Base-by-base conservation (phyloP, 768 basidiomycete species). In the Suillus decipiens region DNA sequence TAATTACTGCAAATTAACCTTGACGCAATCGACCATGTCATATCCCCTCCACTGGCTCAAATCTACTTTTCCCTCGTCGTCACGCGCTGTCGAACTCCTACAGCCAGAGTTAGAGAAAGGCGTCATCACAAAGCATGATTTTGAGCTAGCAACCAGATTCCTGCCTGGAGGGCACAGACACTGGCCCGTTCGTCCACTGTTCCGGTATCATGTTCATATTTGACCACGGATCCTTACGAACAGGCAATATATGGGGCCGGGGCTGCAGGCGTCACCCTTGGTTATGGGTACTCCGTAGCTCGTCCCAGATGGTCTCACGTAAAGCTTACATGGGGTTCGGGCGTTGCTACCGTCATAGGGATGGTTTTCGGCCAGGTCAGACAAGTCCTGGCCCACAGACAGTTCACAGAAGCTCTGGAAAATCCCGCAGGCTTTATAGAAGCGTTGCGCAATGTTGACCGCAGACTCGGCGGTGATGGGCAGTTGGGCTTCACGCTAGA, bases 81-180 rank as follows among this genome's bases (percentile, higher is more conserved):
- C 75, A 59, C 69, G 67, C n/a, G 67, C 74, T 0, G 61, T 62
- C 53, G 75, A 75, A 51, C 74, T 77, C 50, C 56, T 75, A 34
- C 70, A 66, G 5, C 74, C 74, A 11, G 74, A 75, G 50, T 60
- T 77, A 15, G 75, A 75, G 36, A 73, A 67, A 17, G 65, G 64
- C 4, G 61, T 71, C 33, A 54, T 75, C 19, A 67, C 74, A 22
- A 69, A 67, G 22, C 81, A 79, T 60, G 89, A 90, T 77, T 89
- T 83, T 71, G 79, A 88, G 0, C 72, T 81, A 12, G 83, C 87
- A 5, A 70, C 78, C 62, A 70, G 70, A 33, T 90, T 89, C 76
- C 73, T 87, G 33, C 82, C 87, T 42, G 81, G 80, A 43, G 67
- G 70, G 76, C 67, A 82, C 76, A 72, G 78, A 37, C 78, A 82